These are phyloP conservation scores for Psilocybe cubensis DNA, from an alignment of 768 basidiomycete species.

Conservation along the genomic window DNA sequence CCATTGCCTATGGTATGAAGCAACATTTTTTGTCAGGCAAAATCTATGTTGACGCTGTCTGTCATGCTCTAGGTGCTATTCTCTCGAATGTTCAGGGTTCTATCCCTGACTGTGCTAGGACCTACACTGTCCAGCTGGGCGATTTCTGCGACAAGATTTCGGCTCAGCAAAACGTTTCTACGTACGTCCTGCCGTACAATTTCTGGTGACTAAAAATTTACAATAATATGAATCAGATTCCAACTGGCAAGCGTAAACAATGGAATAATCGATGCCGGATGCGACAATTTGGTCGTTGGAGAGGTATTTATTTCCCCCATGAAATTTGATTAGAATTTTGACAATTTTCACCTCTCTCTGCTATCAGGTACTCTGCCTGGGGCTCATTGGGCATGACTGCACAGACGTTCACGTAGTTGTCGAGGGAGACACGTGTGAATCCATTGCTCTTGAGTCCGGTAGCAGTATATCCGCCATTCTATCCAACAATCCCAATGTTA, in stretches of 20 bases:
- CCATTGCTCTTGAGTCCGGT: conserved; percentile 39
- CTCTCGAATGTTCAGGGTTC: not conserved
- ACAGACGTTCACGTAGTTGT: conserved; percentile 43
- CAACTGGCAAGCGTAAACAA: conserved; percentile 57
- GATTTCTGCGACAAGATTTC: conserved; percentile 61
- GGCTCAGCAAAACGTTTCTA: conserved; percentile 44
- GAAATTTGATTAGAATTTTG: not conserved
- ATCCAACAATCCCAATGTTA: conserved; percentile 64
- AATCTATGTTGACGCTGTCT: too few relatives aligned
- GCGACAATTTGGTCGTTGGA: conserved; percentile 53
- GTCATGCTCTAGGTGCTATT: not conserved
- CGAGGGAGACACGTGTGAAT: conserved; percentile 48
- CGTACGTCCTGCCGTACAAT: conserved; percentile 27
- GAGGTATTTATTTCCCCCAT: conserved; percentile 33
- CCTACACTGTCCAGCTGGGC: conserved; percentile 46
- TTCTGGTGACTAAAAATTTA: not conserved
- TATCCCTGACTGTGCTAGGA: conserved; percentile 45
- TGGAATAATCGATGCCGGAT: conserved; percentile 51
- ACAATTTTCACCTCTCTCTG: not conserved
- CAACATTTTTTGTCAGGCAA: too few relatives aligned
- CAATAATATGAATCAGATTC: conserved; percentile 35
- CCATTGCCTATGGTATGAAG: too few relatives aligned
- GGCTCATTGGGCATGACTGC: conserved; percentile 58
- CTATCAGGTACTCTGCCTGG: conserved; percentile 56
- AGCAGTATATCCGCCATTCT: conserved; percentile 47